Percentiles rank a stretch among this genome's conserved stretches.
Evolutionary conservation across 1,284 basidiomycete genomes (phyloP).

Genomic region (Coniferiporia weirii): DNA sequence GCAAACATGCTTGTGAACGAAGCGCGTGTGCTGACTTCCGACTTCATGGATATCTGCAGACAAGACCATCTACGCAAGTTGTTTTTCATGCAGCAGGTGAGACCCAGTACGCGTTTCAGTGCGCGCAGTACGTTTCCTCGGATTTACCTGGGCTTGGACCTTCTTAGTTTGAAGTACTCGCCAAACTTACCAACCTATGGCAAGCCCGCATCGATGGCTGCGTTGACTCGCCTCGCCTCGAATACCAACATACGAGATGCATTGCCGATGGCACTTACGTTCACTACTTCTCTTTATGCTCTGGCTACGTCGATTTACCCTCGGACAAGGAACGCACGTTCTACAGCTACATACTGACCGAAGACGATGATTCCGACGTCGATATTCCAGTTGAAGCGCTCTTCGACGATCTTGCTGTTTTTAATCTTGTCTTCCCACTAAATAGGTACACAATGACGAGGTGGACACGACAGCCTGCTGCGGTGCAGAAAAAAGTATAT

Average conservation of each 20-base stretch:
- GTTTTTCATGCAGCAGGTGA: conserved; percentile 47
- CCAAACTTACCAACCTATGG: conserved; percentile 43
- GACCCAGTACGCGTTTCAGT: conserved; percentile 6
- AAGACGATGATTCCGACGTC: conserved; percentile 27
- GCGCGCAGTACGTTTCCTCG: neutral
- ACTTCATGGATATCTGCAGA: conserved; percentile 43
- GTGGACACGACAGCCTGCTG: conserved; percentile 35
- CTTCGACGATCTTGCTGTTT: conserved; percentile 42
- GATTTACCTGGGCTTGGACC: neutral
- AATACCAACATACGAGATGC: conserved; percentile 29
- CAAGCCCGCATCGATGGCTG: conserved; percentile 41
- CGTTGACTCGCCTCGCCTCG: conserved; percentile 40
- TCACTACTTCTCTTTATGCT: conserved; percentile 35
- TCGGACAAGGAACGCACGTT: conserved; percentile 35
- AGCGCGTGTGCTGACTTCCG: conserved; percentile 33
- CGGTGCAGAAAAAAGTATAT: conserved; percentile 33
- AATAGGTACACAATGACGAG: conserved; percentile 32
- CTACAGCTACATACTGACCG: conserved; percentile 36
- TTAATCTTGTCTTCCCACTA: conserved; percentile 38
- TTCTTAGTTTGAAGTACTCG: conserved; percentile 41
- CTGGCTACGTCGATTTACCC: conserved; percentile 38
- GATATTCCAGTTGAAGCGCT: conserved; percentile 40
- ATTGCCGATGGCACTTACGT: conserved; percentile 25
- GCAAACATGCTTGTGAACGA: conserved; percentile 37
- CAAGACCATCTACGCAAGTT: conserved; percentile 39